Percentiles rank a stretch among this genome's conserved stretches.
Conservation (phyloP, 768 basidiomycete species). For the Brasilioporus rufonigricans region DNA sequence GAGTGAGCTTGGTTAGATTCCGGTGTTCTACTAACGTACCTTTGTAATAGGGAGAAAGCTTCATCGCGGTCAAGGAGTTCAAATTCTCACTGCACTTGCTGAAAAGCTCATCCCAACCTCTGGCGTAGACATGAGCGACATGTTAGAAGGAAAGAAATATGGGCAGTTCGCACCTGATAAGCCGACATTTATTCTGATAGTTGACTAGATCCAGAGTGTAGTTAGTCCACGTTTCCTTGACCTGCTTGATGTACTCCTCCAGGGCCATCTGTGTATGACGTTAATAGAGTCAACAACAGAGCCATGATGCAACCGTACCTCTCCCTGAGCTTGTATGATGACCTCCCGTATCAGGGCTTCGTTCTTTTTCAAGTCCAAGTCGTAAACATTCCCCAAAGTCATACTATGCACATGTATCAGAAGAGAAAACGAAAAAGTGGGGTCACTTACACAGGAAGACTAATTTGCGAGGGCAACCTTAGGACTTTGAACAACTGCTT, state of each 20-base stretch:
- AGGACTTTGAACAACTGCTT: constrained; percentile 93
- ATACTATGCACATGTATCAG: constrained; percentile 50
- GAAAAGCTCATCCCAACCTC: constrained; percentile 97
- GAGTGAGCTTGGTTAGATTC: constrained; percentile 1
- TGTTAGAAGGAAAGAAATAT: background rate
- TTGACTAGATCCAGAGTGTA: constrained; percentile 96
- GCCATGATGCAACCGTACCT: constrained; percentile 47
- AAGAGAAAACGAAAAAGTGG: constrained; percentile 10
- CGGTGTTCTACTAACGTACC: constrained; percentile 41
- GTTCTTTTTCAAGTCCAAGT: constrained; percentile 93
- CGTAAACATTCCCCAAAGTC: constrained; percentile 96
- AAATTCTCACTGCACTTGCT: constrained; percentile 96
- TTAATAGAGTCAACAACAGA: constrained; percentile 6
- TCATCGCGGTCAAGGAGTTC: constrained; percentile 96
- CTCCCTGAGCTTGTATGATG: constrained; percentile 96
- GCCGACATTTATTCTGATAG: constrained; percentile 97
- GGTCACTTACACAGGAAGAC: constrained; percentile 61
- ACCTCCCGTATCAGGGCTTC: constrained; percentile 90
- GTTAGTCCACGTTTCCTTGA: constrained; percentile 95
- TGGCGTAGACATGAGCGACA: constrained; percentile 29
- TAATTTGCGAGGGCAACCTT: constrained; percentile 70
- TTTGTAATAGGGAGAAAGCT: constrained; percentile 97
- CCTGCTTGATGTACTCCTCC: constrained; percentile 94
- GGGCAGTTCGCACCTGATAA: constrained; percentile 65
- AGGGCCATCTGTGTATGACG: constrained; percentile 72